Percentiles rank a stretch among this genome's conserved stretches.
These are phyloP conservation scores for Chamaenerion angustifolium DNA, from an alignment of 345 rosid genomes.

Conservation along the genomic window DNA sequence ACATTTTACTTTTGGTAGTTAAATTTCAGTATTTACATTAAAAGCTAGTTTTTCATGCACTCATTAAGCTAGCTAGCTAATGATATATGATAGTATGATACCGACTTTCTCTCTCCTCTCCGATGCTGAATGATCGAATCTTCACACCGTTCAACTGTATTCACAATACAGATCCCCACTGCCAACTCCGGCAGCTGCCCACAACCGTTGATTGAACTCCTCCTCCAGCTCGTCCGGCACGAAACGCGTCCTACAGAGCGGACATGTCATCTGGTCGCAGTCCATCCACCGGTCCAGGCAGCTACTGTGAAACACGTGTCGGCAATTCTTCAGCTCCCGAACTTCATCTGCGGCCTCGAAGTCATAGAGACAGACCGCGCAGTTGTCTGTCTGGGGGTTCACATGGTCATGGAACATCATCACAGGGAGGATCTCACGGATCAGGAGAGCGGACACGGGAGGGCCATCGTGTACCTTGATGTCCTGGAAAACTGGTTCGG, in stretches of 20 bases:
- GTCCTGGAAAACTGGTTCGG: slow-evolving; percentile 39
- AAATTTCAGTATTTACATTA: too few relatives aligned
- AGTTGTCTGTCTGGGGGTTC: slow-evolving; percentile 45
- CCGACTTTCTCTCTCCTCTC: background rate
- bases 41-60: too few relatives aligned
- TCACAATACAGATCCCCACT: slow-evolving; percentile 41
- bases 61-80: too few relatives aligned
- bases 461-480: slow-evolving; percentile 15
- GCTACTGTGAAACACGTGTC: slow-evolving; percentile 64
- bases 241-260: slow-evolving; percentile 70
- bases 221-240: slow-evolving; percentile 78
- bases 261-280: slow-evolving; percentile 79
- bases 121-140: slow-evolving; percentile 7
- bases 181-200: slow-evolving; percentile 49
- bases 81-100: too few relatives aligned
- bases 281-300: slow-evolving; percentile 98
- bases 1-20: too few relatives aligned
- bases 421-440: slow-evolving; percentile 77
- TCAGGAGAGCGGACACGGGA: slow-evolving; percentile 49
- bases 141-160: slow-evolving; percentile 14
- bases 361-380: slow-evolving; percentile 80
- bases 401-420: slow-evolving; percentile 38
- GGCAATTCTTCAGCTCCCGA: slow-evolving; percentile 65
- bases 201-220: slow-evolving; percentile 67
- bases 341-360: slow-evolving; percentile 67